phyloP scores from a whole-genome alignment of 2,329 filamentous ascomycete species.

The Trichoderma arundinaceum region DNA sequence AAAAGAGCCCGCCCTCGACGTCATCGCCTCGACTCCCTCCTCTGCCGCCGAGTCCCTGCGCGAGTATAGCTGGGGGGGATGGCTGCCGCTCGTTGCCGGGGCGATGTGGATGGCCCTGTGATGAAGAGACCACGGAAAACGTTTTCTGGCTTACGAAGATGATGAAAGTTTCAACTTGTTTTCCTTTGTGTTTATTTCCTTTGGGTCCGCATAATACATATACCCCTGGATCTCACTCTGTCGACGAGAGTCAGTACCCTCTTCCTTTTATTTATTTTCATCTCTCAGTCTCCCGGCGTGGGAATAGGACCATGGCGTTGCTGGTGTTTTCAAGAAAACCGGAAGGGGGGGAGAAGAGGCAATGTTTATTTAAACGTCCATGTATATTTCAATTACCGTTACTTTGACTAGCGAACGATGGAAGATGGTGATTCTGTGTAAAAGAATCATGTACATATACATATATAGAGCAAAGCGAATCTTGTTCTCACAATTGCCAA shows the following conservation, averaged over 20 bases:
- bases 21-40: conserved; percentile 32
- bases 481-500: background rate
- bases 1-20: conserved; percentile 36
- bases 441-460: conserved; percentile 20
- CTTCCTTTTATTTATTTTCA: background rate
- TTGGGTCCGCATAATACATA: conserved; percentile 19
- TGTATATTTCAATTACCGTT: conserved; percentile 10
- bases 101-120: conserved; percentile 50
- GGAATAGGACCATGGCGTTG: conserved; percentile 21
- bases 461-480: background rate
- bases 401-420: background rate
- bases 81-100: conserved; percentile 49
- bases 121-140: conserved; percentile 4
- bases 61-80: conserved; percentile 45
- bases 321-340: conserved; percentile 13
- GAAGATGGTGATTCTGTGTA: background rate
- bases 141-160: background rate
- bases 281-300: background rate
- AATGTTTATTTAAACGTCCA: background rate
- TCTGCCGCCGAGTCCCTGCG: conserved; percentile 37
- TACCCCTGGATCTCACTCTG: conserved; percentile 26
- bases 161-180: background rate
- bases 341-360: background rate
- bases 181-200: background rate
- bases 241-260: conserved; percentile 9